Base-by-base conservation (phyloP, 2,329 filamentous ascomycete genomes). In the Nemania abortiva region DNA sequence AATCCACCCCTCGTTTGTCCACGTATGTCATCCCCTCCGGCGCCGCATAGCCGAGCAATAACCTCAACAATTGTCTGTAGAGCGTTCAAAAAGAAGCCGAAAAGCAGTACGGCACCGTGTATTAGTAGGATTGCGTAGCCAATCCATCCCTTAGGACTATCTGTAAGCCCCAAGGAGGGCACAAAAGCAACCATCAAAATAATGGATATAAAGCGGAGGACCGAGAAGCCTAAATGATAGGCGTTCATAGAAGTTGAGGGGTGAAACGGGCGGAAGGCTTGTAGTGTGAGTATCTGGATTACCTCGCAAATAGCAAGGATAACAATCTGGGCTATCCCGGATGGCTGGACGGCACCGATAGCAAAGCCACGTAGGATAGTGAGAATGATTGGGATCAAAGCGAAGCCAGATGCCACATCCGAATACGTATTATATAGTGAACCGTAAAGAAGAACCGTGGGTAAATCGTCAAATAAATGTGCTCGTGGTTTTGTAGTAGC, bases 391-490 rank as follows among this genome's bases (percentile, higher is more conserved):
- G 95, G 95, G 22, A 98, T 90, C 50, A 97, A 86, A 6, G 95
- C 94, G 80, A 97, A 99, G 0, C 93, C 90, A 7, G 95, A 93
- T 0, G 94, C 94, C 78, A 95, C 92, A 79, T 99, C 96, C 27
- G 93, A 96, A 79, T 97, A 98, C 0, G 96, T 99, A 81, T 99
- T 99, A 81, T 99, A 99, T 7, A 99, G 84, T 5, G 96, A 94
- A 0, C 96, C 96, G 75, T 97, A 98, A 0, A 94, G 87, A 2
- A 99, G 85, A 9, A 98, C 90, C 0, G 94, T 98, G 6, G 94
- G 90, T 57, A 99, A 85, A 76, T 98, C 94, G 80, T 99, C 96
- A 79, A 98, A 99, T 10, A 99, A 86, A 73, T 94, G 92, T 1
- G 94, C 92, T 69, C 94, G 91, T 6, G 95, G 95, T 72, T 92